Conservation (phyloP, 2,329 filamentous ascomycete species). For the Sordariomycetes sp. region DNA sequence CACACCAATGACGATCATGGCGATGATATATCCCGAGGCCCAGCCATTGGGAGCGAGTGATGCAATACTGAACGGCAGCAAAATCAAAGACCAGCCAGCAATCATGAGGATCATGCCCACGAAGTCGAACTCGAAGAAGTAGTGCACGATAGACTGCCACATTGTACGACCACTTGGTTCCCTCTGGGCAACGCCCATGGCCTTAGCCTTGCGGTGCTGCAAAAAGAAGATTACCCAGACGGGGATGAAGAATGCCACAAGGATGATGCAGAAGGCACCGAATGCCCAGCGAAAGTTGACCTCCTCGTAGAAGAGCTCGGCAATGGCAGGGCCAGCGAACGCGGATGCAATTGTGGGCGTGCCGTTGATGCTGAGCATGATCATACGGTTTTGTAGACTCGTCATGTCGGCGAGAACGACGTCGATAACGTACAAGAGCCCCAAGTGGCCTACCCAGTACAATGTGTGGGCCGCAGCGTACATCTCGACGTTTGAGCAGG, state of each 20-base stretch:
- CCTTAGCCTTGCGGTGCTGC: conserved; percentile 33
- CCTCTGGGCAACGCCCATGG: conserved; percentile 30
- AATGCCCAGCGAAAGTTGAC: conserved; percentile 35
- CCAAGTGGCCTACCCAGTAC: conserved; percentile 45
- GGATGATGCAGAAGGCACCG: conserved; percentile 52
- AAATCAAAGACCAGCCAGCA: conserved; percentile 35
- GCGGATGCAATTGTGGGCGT: conserved; percentile 30
- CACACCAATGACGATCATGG: conserved; percentile 35
- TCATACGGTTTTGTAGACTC: conserved; percentile 29
- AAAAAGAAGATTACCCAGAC: conserved; percentile 18
- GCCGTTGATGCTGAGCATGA: conserved; percentile 25
- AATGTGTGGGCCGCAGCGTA: conserved; percentile 52
- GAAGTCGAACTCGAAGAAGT: conserved; percentile 47
- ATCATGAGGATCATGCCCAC: conserved; percentile 38
- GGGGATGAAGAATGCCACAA: conserved; percentile 32
- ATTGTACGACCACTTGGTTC: conserved; percentile 31
- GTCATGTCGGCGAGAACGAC: conserved; percentile 25
- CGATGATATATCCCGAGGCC: conserved; percentile 28
- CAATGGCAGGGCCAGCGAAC: conserved; percentile 28
- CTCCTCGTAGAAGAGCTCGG: conserved; percentile 20
- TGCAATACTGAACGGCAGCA: conserved; percentile 35
- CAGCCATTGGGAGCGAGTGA: conserved; percentile 21
- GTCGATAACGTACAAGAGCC: conserved; percentile 23
- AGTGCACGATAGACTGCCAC: conserved; percentile 35
- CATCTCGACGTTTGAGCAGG: conserved; percentile 40